A percentile compares a stretch with the other conserved stretches of the same genome.
Evolutionary conservation across 768 basidiomycete species (phyloP).

Genomic region (Cystofilobasidium bisporidii): DNA sequence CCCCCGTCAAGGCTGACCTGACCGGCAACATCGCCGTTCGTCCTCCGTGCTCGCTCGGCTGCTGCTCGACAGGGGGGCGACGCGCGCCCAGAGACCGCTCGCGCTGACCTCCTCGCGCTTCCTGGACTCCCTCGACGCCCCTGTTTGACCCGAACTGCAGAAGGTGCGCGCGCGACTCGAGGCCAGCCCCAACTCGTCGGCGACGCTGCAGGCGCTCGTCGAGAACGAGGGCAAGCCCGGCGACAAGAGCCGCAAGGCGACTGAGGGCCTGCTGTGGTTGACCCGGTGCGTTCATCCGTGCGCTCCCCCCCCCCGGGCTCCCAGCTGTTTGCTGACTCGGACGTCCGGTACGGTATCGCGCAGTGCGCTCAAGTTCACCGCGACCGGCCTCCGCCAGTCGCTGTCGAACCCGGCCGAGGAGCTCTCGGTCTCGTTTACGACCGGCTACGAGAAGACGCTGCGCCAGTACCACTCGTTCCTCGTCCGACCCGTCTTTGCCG

Average conservation of each 20-base stretch:
- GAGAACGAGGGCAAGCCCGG: conserved; percentile 57
- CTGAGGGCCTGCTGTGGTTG: conserved; percentile 89
- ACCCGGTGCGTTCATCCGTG: conserved; percentile 44
- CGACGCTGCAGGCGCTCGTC: conserved; percentile 74
- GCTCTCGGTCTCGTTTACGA: conserved; percentile 63
- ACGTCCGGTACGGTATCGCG: background rate
- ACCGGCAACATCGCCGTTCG: conserved; percentile 81
- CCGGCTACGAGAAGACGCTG: conserved; percentile 70
- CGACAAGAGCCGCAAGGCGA: conserved; percentile 79
- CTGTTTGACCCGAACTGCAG: too few relatives aligned
- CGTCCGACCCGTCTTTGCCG: conserved; percentile 50
- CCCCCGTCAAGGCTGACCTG: conserved; percentile 71
- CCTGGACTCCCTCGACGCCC: conserved; percentile 3
- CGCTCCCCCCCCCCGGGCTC: background rate
- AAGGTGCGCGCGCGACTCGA: conserved; percentile 81
- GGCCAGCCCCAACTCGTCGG: conserved; percentile 53
- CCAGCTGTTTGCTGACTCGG: background rate
- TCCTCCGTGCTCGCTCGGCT: conserved; percentile 18
- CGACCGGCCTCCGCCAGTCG: conserved; percentile 55
- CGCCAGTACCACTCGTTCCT: conserved; percentile 77
- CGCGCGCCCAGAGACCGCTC: background rate
- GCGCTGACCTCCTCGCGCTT: background rate
- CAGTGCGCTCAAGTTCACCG: conserved; percentile 80
- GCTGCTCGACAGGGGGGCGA: conserved; percentile 1
- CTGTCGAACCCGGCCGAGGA: conserved; percentile 60